Base-by-base conservation (phyloP, 768 basidiomycete species). In the Brasilioporus rufonigricans region DNA sequence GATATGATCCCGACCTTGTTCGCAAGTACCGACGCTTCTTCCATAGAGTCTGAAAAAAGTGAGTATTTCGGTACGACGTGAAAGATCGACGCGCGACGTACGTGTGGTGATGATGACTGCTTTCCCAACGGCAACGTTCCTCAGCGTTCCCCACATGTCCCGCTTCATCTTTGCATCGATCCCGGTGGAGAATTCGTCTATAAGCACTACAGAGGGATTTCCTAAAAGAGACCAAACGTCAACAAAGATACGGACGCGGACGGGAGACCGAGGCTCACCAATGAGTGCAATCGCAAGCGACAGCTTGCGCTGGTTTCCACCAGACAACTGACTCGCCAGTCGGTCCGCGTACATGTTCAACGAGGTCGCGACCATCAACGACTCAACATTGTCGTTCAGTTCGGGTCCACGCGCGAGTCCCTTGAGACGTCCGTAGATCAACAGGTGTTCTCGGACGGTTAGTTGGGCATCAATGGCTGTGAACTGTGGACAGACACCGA, bases 401-500 rank as follows among this genome's bases (percentile, higher is more conserved):
- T 84, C 82, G 1, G 65, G 55, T 1, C 82, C 83, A 18, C 71
- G 68, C 19, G 52, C 55, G 21, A 92, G 72, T 3, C 90, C 90
- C 66, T 91, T 91, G 33, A 91, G 76, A 19, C 84, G 77, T 10
- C 87, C 89, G 50, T 89, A 90, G 11, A 91, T 76, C 55, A 77
- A 56, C 32, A 91, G 73, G 63, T 92, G 90, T 65, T 93, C 87
- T 41, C 86, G 79, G 23, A 91, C 89, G 7, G 87, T 90, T 36
- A 91, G 67, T 62, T 90, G 85, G 13, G 82, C 73, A 59, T 91
- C 90, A 58, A 91, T 90, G 1, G 90, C 89, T 1, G 89, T 90
- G 69, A 91, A 89, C 59, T 91, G 90, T 0, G 89, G 89, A 65
- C 89, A 93, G 47, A 93, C 87, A 4, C 90, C 90, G 7, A 93